Evolutionary conservation across 2,329 filamentous ascomycete genomes (phyloP), one percentile per base, ranked within the genome.

Genomic region (Lasiodiplodia sp.): DNA sequence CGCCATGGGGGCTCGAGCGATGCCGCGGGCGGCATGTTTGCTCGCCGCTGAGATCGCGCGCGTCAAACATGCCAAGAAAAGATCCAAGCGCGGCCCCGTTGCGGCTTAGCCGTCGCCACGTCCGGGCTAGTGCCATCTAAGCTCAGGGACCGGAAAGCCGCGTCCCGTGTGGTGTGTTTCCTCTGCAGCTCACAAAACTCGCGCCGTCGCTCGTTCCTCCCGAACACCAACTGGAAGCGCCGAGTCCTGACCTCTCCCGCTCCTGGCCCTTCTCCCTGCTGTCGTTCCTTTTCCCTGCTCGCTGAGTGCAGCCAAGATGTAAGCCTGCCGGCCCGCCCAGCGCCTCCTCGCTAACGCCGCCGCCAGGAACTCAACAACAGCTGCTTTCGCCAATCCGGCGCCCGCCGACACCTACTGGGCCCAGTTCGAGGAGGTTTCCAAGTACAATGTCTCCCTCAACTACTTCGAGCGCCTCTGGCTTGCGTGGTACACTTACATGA

Each of bases 401-500:
- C 71, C 82, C 72, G 81, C 84, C 66, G 84, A 86, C 71, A 87
- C 87, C 58, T 91, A 90, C 80, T 90, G 88, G 88, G 86, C 84
- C 73, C 86, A 89, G 71, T 91, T 88, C 77, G 85, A 89, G 69
- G 86, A 89, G 74, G 87, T 91, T 71, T 86, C 87, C 31, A 86
- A 88, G 73, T 88, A 88, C 86, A 96, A 97, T 87, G 87, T 96
- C 69, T 88, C 94, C 73, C 89, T 99, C 77, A 97, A 93, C 82
- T 86, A 93, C 72, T 84, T 90, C 76, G 96, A 99, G 86, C 90
- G 91, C 78, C 86, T 97, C 73, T 99, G 96, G 96, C 91, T 92
- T 62, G 90, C 94, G 51, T 98, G 94, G 95, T 99, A 99, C 81
- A 88, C 95, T 18, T 99, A 90, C 87, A 97, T 98, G 91, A 93